Base-by-base conservation (phyloP, 2,329 filamentous ascomycete genomes). In the Huntiella bhutanensis region DNA sequence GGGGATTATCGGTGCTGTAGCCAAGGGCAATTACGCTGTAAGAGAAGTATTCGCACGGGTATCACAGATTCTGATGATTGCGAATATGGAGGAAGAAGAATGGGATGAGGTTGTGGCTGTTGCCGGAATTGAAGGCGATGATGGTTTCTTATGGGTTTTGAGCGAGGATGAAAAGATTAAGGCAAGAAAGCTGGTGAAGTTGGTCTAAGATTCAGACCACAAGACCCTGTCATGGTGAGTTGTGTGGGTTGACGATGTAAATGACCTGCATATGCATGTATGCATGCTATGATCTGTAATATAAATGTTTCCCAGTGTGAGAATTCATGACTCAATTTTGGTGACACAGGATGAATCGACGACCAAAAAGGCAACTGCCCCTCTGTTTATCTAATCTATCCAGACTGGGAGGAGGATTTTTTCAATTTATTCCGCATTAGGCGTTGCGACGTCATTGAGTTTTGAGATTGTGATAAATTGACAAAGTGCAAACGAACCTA, bases 61-160 rank as follows among this genome's bases (percentile, higher is more conserved):
- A 49, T 70, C 71, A 49, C 85, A 95, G 67, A 79, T 94, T 55
- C 75, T 82, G 48, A 75, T 92, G 67, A 75, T 94, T 12, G 77
- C 88, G 58, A 88, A 87, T 54, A 92, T 95, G 85, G 87, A 95
- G 58, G 83, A 91, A 33, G 87, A 95, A 49, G 88, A 95, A 62
- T 94, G 86, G 82, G 82, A 88, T 41, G 85, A 91, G 60, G 61
- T 87, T 35, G 59, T 62, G 35, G 56, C 61, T 5, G 62, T 38
- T 7, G 45, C 44, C 6, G 41, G 45, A 32, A 35, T 15, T 28
- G 44, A 45, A 10, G 41, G 17, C 32, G 72, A 77, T 10, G 77
- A 73, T 43, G 80, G 73, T 8, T 75, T 91, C 56, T 68, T 71
- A 43, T 86, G 81, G 81, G 71, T 79, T 40, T 55, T 87, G 52